Evolutionary conservation across 2,329 filamentous ascomycete species (phyloP), one percentile per base, ranked within the genome.

Genomic region (Penicillium oxalicum): DNA sequence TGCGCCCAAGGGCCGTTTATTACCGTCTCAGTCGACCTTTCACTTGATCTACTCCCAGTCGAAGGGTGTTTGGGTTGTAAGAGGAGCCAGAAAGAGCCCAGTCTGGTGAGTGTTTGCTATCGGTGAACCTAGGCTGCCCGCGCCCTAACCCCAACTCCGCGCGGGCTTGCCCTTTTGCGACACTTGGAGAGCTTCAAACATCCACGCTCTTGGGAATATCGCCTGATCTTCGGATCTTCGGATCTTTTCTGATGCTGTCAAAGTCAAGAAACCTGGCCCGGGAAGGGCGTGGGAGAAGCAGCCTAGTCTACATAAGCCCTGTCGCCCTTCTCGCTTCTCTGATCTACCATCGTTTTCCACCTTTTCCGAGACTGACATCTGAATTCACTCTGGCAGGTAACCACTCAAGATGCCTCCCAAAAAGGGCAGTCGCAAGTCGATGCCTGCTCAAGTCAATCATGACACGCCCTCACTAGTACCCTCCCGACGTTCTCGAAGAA

Each of bases 321-420:
- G 11, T 9, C 41, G 24, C 12, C 33, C 34, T 37, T 1, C 13
- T 44, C 24, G 24, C 42, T 27, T 18, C 25, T 18, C 18, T 44
- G 28, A 34, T 24, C 45, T 29, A 11, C 28, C 27, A 18, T 48
- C 34, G 12, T 27, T 18, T 35, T 26, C 44, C 25, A 27, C 24
- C 13, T 36, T 25, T n/a, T 48, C 53, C 52, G 39, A 54, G 5
- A 24, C 53, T 34, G 27, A 18, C 34, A 27, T 13, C 29, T 36
- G 36, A 24, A 18, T 26, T 41, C 18, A 13, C 43, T 32, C 38
- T 38, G 47, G 6, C 35, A 45, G 43, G 51, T 32, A 37, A 24
- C 43, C 48, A 45, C 38, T 49, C 45, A 53, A 36, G 25, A 60
- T 60, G 58, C 49, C 58, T 35, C 49, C 55, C 35, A 58, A 57